phyloP scores from a whole-genome alignment of 192 early-diverging fungal species.

The Coemansia furcata region DNA sequence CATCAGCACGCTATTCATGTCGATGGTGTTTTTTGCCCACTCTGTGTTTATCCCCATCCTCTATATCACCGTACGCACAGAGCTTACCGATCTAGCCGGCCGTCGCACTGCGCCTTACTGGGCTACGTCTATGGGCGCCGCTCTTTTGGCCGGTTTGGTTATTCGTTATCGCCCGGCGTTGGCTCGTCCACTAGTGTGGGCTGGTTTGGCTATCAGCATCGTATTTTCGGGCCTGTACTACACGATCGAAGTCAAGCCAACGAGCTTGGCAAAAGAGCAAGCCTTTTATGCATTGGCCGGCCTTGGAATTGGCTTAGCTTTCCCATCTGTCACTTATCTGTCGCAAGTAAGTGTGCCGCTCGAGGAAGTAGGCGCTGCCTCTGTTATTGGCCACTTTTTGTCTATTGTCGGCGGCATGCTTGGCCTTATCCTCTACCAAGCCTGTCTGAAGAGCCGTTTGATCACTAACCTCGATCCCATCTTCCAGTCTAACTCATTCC shows the following conservation, averaged over 20 bases:
- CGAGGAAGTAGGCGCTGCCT: conserved; percentile 30
- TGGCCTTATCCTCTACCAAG: conserved; percentile 47
- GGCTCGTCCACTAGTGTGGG: conserved; percentile 37
- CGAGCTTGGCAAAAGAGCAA: conserved; percentile 25
- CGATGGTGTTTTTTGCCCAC: conserved; percentile 37
- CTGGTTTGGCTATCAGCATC: conserved; percentile 21
- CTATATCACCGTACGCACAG: conserved; percentile 35
- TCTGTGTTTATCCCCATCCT: conserved; percentile 40
- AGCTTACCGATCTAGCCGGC: conserved; percentile 26
- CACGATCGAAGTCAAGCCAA: conserved; percentile 22
- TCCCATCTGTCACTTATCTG: conserved; percentile 25
- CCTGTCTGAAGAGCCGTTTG: conserved; percentile 45
- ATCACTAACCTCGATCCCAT: conserved; percentile 30
- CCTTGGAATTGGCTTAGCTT: conserved; percentile 34
- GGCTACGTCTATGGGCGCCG: conserved; percentile 28
- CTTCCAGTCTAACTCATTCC: conserved; percentile 25
- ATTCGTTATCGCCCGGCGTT: conserved; percentile 11
- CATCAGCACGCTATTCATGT: conserved; percentile 33
- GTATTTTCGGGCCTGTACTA: conserved; percentile 47
- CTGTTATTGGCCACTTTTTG: conserved; percentile 43
- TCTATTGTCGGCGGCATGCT: conserved; percentile 51
- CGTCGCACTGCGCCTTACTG: conserved; percentile 42
- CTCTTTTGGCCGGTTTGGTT: conserved; percentile 20
- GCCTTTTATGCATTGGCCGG: conserved; percentile 44
- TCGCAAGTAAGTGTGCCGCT: conserved; percentile 38